Evolutionary conservation across 2,329 filamentous ascomycete genomes (phyloP).

Genomic region (Mycogone perniciosa): DNA sequence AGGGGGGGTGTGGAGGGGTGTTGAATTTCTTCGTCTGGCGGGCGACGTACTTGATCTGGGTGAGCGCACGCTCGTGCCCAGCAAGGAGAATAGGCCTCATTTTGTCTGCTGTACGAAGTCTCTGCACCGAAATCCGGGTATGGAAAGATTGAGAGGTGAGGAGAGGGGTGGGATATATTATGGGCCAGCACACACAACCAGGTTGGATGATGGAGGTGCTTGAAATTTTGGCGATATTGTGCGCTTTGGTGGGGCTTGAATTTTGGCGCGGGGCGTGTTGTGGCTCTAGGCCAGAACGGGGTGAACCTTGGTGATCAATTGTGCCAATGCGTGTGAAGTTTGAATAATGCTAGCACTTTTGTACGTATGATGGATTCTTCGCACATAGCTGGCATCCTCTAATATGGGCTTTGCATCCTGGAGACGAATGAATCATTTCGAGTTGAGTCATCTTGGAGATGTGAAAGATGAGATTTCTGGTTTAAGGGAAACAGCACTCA

Average conservation of each 20-base stretch:
- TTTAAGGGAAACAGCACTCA: no score
- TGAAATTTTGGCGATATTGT: slow-evolving; percentile 40
- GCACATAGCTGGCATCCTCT: no score
- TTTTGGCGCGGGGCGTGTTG: slow-evolving; percentile 13
- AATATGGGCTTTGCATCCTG: no score
- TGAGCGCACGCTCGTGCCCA: slow-evolving; percentile 94
- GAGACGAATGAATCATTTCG: no score
- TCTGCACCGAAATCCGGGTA: slow-evolving; percentile 14
- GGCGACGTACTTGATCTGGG: slow-evolving; percentile 74
- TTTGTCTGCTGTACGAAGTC: slow-evolving; percentile 28
- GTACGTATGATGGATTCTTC: no score
- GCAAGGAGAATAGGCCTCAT: slow-evolving; percentile 97
- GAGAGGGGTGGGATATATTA: slow-evolving; percentile 16
- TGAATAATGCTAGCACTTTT: background rate
- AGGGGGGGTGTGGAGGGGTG: slow-evolving; percentile 5
- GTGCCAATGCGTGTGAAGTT: background rate
- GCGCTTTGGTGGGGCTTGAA: slow-evolving; percentile 38
- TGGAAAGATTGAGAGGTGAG: slow-evolving; percentile 21
- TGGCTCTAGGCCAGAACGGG: slow-evolving; percentile 2
- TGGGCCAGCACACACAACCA: slow-evolving; percentile 18
- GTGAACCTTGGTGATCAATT: slow-evolving; percentile 1
- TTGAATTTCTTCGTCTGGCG: slow-evolving; percentile 2
- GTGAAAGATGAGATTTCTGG: no score
- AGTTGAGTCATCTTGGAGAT: no score
- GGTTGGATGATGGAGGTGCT: slow-evolving; percentile 26